These are phyloP conservation scores for Xylariaceae sp. DNA, from an alignment of 2,329 filamentous ascomycete genomes.

Conservation along the genomic window DNA sequence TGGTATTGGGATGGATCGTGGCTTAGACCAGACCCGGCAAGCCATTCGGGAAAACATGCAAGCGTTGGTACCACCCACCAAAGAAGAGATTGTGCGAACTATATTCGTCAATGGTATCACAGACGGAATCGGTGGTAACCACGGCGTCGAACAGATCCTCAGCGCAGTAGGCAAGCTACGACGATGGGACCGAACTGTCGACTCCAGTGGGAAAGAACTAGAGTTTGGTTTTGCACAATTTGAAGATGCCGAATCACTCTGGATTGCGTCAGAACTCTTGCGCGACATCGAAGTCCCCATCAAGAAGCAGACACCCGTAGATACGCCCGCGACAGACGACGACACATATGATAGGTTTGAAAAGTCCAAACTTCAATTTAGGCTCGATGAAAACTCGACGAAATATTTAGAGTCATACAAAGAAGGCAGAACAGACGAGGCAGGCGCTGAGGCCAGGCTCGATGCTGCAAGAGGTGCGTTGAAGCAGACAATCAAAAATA, in stretches of 20 bases:
- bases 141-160: conserved; percentile 79
- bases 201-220: conserved; percentile 71
- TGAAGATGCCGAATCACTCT: conserved; percentile 87
- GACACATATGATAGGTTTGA: conserved; percentile 63
- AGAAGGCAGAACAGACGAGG: conserved; percentile 67
- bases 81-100: conserved; percentile 89
- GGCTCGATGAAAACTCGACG: conserved; percentile 80
- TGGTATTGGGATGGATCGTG: conserved; percentile 67
- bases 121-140: conserved; percentile 76
- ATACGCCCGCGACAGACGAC: conserved; percentile 49
- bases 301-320: conserved; percentile 69
- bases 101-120: conserved; percentile 90
- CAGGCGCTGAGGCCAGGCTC: conserved; percentile 69
- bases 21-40: conserved; percentile 69
- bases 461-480: conserved; percentile 73
- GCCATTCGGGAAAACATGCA: conserved; percentile 72
- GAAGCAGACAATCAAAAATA: conserved; percentile 68
- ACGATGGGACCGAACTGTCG: conserved; percentile 81
- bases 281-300: conserved; percentile 81
- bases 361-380: conserved; percentile 72
- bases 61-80: conserved; percentile 78
- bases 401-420: conserved; percentile 87
- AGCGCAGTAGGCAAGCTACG: conserved; percentile 77
- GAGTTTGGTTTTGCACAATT: conserved; percentile 96
- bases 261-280: conserved; percentile 83